These are phyloP conservation scores for Magnusiomyces suaveolens DNA, from an alignment of 1,139 yeast genomes.

Conservation along the genomic window DNA sequence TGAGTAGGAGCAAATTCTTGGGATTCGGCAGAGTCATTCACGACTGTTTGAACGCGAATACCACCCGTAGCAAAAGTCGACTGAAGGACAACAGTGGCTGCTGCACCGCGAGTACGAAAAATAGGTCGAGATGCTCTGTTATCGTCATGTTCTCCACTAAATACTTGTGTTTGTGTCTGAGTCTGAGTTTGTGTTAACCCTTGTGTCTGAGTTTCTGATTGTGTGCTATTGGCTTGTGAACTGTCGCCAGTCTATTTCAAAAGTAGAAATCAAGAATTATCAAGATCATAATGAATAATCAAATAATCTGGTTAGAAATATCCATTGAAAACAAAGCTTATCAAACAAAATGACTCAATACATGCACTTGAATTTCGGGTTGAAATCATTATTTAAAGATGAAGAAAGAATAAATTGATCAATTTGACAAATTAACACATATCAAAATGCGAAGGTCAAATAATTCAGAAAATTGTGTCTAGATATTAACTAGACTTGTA, in stretches of 20 bases:
- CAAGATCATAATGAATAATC: no score
- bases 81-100: neutral
- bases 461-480: no score
- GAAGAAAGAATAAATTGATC: no score
- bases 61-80: neutral
- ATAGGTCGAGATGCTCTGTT: neutral
- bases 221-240: neutral
- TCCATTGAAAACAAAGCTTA: neutral
- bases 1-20: neutral
- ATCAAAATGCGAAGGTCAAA: neutral
- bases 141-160: neutral
- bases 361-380: neutral
- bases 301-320: no score
- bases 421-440: neutral
- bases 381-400: neutral
- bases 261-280: neutral
- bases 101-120: neutral
- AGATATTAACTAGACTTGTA: no score
- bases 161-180: constrained; percentile 4
- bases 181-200: constrained; percentile 1
- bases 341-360: neutral
- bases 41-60: neutral
- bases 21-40: neutral
- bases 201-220: neutral
- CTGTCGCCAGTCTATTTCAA: neutral